Base-by-base conservation (phyloP, 1,284 basidiomycete species). In the Boletellus deceptivus region DNA sequence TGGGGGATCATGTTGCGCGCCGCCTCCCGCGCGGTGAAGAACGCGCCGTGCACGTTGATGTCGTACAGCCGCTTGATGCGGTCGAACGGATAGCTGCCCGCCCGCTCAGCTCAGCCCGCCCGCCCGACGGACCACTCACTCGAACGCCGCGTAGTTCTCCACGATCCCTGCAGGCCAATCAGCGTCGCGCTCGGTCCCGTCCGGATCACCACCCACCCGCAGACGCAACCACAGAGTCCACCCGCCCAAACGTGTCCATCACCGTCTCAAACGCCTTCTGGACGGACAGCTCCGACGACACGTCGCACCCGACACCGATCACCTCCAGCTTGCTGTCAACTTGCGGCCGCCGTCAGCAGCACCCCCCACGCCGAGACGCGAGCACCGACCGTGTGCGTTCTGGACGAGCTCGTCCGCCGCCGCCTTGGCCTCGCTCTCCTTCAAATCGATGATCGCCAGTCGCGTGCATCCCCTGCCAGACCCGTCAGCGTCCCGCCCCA, bases 1-100 rank as follows among this genome's bases (percentile, higher is more conserved):
- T 79, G 75, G 14, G 84, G 81, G 58, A 90, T 85, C 89, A 91
- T 91, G 68, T 79, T 72, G 67, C 86, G 71, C 58, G 93, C 92
- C 1, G 91, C 94, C 70, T 98, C 93, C 25, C 94, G 85, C 4
- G 96, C 95, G 29, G 93, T 96, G 74, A 88, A 96, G 76, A 92
- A 93, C 16, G 85, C 82, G 46, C 93, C 94, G 67, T 96, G 91
- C 49, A 98, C 89, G 68, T 98, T 98, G 76, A 98, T 86, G 65
- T 93, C 92, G 64, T 90, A 89, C 48, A 98, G 75, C 41, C 84
- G 83, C 68, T 86, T 86, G 59, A 92, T 84, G 54, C 87, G 84
- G 59, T 91, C 86, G 52, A 84, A 82, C 4, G 93, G 93, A 73
- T 96, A 92, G 50, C 88, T 89, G 53, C 29, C 29, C 9, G 29